phyloP scores from a whole-genome alignment of 148 eudicot species.

The Chenopodium suecicum region DNA sequence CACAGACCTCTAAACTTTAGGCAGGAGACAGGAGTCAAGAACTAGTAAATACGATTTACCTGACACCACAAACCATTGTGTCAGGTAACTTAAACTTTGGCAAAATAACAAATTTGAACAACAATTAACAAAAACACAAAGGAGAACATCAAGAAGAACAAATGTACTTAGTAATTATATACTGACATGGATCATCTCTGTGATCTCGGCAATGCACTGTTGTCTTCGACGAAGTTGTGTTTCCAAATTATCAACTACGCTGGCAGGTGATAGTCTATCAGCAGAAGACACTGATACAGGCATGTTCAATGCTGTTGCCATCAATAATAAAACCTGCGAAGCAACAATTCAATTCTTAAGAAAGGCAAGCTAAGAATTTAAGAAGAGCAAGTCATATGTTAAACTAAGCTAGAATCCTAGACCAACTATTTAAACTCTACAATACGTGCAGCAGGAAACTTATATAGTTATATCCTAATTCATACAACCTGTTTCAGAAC shows the following conservation, averaged over 20 bases:
- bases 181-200: conserved; percentile 97
- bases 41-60: not conserved
- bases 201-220: conserved; percentile 81
- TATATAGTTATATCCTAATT: not conserved
- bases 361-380: not conserved
- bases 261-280: conserved; percentile 33
- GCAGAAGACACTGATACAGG: conserved; percentile 41
- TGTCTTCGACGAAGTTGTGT: conserved; percentile 70
- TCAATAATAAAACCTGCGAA: conserved; percentile 73
- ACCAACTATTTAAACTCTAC: not conserved
- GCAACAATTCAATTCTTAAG: not conserved
- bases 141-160: not conserved
- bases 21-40: not conserved
- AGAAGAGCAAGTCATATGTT: not conserved
- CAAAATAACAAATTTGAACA: conserved; percentile 1
- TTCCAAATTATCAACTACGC: conserved; percentile 44
- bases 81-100: not conserved
- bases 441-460: not conserved
- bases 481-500: not conserved
- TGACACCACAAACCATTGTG: not conserved
- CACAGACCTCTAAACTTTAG: not conserved
- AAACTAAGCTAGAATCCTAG: not conserved
- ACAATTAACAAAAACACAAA: not conserved
- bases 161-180: conserved; percentile 8
- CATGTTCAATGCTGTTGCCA: conserved; percentile 85